Conservation (phyloP, 148 eudicot species). For the Polygonum aviculare region DNA sequence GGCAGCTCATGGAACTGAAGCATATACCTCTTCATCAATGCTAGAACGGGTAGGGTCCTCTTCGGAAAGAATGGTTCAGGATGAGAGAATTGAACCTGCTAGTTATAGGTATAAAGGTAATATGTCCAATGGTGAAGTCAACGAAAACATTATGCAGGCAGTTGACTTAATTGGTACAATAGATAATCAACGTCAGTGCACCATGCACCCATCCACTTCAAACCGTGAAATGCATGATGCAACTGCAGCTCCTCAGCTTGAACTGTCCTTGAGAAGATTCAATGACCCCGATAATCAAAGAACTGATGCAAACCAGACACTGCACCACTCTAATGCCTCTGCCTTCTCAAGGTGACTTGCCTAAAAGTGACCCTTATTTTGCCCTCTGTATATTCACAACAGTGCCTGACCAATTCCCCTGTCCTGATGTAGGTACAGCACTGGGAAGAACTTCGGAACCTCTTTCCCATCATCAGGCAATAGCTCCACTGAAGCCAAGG, state of each 20-base stretch:
- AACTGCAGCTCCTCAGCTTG: constrained; percentile 22
- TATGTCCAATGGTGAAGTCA: constrained; percentile 7
- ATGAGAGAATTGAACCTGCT: constrained; percentile 17
- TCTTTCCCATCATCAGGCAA: not conserved
- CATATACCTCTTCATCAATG: constrained; percentile 8
- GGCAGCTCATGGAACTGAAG: constrained; percentile 14
- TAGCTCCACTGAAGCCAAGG: not conserved
- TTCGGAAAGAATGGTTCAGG: constrained; percentile 20
- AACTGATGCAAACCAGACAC: constrained; percentile 18
- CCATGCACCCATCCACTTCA: constrained; percentile 11
- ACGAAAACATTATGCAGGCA: constrained; percentile 22
- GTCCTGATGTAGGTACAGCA: constrained; percentile 25
- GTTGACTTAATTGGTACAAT: constrained; percentile 42
- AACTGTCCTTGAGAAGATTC: constrained; percentile 28
- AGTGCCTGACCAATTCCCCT: not conserved
- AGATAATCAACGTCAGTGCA: constrained; percentile 16
- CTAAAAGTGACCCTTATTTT: not conserved
- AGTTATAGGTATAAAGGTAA: constrained; percentile 8
- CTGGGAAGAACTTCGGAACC: constrained; percentile 19
- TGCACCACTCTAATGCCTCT: constrained; percentile 29
- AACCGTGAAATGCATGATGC: constrained; percentile 9
- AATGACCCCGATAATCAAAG: constrained; percentile 21
- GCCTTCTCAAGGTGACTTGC: constrained; percentile 36
- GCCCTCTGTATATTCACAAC: not conserved
- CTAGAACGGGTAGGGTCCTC: constrained; percentile 15